Conservation (phyloP, 2,329 filamentous ascomycete genomes). For the Beauveria bassiana region DNA sequence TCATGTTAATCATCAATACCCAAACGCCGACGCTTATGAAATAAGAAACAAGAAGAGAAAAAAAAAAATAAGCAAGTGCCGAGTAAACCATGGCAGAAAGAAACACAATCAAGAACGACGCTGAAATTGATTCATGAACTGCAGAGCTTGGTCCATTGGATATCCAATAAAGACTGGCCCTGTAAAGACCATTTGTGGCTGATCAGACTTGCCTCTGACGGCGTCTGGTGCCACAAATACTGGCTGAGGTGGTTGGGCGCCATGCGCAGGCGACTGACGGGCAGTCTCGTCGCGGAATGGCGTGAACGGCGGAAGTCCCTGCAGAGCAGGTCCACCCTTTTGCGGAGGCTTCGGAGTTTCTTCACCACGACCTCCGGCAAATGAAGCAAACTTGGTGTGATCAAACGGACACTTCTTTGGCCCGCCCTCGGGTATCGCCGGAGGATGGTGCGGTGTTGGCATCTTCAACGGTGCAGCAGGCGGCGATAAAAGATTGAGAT, state of each 20-base stretch:
- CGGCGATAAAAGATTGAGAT: conserved; percentile 42
- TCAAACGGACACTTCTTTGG: conserved; percentile 53
- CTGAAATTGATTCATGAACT: conserved; percentile 58
- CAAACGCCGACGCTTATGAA: conserved; percentile 26
- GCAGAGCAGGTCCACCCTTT: conserved; percentile 10
- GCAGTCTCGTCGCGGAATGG: conserved; percentile 13
- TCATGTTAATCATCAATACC: conserved; percentile 2
- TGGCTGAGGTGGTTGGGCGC: conserved; percentile 30
- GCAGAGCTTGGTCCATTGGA: conserved; percentile 71
- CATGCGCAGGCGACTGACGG: conserved; percentile 12
- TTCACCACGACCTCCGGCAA: conserved; percentile 20
- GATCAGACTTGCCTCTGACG: conserved; percentile 22
- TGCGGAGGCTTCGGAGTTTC: conserved; percentile 13
- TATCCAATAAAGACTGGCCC: conserved; percentile 94
- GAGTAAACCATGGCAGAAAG: conserved; percentile 12
- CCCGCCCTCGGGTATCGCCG: conserved; percentile 14
- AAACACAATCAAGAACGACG: conserved; percentile 12
- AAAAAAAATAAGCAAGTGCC: conserved; percentile 5
- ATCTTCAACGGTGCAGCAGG: conserved; percentile 50
- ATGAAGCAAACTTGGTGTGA: conserved; percentile 36
- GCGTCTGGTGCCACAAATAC: conserved; percentile 43
- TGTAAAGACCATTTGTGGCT: conserved; percentile 75
- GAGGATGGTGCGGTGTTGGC: conserved; percentile 28
- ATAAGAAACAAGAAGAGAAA: conserved; percentile 8
- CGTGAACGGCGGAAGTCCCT: conserved; percentile 18